Evolutionary conservation across 495 filamentous ascomycete genomes (phyloP).

Genomic region (Pseudoneurospora amorphoporcata): DNA sequence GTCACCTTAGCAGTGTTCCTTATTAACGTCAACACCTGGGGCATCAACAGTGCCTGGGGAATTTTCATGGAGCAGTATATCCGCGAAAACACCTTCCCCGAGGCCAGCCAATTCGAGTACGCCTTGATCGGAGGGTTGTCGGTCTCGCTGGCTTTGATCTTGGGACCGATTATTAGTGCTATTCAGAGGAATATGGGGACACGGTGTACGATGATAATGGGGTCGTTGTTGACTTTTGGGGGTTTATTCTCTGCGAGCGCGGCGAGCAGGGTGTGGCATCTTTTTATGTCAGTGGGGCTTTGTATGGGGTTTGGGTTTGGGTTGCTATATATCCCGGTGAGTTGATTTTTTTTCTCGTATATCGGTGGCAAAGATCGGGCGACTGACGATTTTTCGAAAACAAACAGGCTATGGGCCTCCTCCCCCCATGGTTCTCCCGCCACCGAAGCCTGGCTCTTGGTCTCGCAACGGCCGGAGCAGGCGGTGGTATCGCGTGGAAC

Average conservation of each 20-base stretch:
- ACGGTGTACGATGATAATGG: slow-evolving; percentile 41
- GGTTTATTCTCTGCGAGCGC: slow-evolving; percentile 49
- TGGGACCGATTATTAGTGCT: slow-evolving; percentile 50
- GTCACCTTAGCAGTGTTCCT: slow-evolving; percentile 38
- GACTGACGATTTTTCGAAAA: background rate
- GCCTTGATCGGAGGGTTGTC: slow-evolving; percentile 63
- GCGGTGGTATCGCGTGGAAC: slow-evolving; percentile 51
- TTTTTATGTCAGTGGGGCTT: slow-evolving; percentile 61
- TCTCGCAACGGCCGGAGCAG: slow-evolving; percentile 54
- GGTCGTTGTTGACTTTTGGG: slow-evolving; percentile 42
- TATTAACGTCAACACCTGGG: slow-evolving; percentile 45
- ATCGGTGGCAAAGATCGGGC: background rate
- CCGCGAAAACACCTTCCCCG: slow-evolving; percentile 42
- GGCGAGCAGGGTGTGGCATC: slow-evolving; percentile 50
- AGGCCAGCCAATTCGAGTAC: slow-evolving; percentile 46
- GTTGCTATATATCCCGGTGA: slow-evolving; percentile 54
- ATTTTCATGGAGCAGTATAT: slow-evolving; percentile 53
- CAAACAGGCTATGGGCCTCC: slow-evolving; percentile 40
- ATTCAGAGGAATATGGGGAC: slow-evolving; percentile 40
- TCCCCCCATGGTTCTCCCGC: slow-evolving; percentile 62
- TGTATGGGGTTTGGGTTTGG: slow-evolving; percentile 65
- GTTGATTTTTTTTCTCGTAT: background rate
- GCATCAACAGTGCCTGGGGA: slow-evolving; percentile 47
- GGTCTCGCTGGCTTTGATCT: slow-evolving; percentile 47
- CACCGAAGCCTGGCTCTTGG: slow-evolving; percentile 56